Evolutionary conservation across 2,329 filamentous ascomycete species (phyloP).

Genomic region (Orbilia javanica): DNA sequence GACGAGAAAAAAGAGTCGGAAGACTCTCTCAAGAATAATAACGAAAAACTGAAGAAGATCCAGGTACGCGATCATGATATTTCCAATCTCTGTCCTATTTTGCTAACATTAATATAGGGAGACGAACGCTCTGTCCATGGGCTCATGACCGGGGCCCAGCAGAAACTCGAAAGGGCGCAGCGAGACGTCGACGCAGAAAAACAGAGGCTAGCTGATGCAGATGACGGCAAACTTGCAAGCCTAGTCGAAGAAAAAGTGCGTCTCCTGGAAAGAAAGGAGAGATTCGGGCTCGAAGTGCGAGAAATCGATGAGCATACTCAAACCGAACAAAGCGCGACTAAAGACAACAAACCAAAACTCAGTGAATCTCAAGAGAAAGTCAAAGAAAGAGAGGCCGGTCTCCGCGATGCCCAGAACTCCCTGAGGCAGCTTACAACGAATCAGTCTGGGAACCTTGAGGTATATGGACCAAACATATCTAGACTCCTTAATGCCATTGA

Average conservation of each 20-base stretch:
- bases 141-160: constrained; percentile 51
- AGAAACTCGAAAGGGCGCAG: constrained; percentile 58
- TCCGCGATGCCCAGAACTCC: constrained; percentile 61
- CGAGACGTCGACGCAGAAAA: constrained; percentile 58
- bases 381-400: constrained; percentile 58
- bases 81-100: background rate
- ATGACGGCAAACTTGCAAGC: constrained; percentile 65
- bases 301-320: background rate
- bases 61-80: constrained; percentile 11
- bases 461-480: constrained; percentile 67
- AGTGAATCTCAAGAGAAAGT: constrained; percentile 24
- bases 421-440: constrained; percentile 61
- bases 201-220: constrained; percentile 52
- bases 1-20: constrained; percentile 44
- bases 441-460: constrained; percentile 27
- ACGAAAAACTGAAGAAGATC: background rate
- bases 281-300: constrained; percentile 73
- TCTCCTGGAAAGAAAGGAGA: constrained; percentile 72
- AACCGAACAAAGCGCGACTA: constrained; percentile 65
- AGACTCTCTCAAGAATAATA: constrained; percentile 1
- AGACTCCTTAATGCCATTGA: constrained; percentile 77
- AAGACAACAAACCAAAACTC: constrained; percentile 66
- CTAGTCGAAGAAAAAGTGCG: constrained; percentile 66
- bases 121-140: constrained; percentile 63
- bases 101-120: constrained; percentile 19